phyloP scores from a whole-genome alignment of 2,329 filamentous ascomycete species.

The Trichoderma asperellum region DNA sequence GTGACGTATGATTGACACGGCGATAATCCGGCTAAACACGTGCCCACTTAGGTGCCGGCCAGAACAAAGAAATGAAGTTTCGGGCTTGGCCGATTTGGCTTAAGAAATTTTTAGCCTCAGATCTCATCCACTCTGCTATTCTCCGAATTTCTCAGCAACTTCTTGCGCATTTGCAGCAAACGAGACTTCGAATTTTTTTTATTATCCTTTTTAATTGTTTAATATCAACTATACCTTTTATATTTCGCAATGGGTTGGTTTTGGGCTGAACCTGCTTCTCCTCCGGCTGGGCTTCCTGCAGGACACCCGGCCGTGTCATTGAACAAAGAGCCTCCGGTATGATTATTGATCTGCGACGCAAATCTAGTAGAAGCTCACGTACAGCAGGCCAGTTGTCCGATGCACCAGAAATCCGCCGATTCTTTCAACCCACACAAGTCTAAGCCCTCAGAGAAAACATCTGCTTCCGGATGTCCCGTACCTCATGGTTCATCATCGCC shows the following conservation, averaged over 20 bases:
- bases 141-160: constrained; percentile 5
- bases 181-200: neutral
- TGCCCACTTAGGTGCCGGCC: constrained; percentile 13
- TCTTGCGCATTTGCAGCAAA: neutral
- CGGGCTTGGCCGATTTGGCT: constrained; percentile 26
- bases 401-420: constrained; percentile 59
- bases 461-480: constrained; percentile 52
- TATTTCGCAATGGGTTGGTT: constrained; percentile 62
- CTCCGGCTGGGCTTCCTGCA: constrained; percentile 41
- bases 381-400: constrained; percentile 57
- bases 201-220: neutral
- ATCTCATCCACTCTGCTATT: constrained; percentile 1
- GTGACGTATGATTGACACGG: constrained; percentile 35
- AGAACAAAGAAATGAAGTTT: constrained; percentile 23
- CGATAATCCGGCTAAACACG: constrained; percentile 38
- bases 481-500: constrained; percentile 43
- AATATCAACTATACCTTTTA: neutral
- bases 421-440: constrained; percentile 46
- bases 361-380: constrained; percentile 32
- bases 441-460: constrained; percentile 31
- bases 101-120: constrained; percentile 26
- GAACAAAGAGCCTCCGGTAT: constrained; percentile 42
- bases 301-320: constrained; percentile 40
- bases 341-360: constrained; percentile 10
- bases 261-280: constrained; percentile 57